Base-by-base conservation (phyloP, 768 basidiomycete genomes). In the Calocybe gangraenosa region DNA sequence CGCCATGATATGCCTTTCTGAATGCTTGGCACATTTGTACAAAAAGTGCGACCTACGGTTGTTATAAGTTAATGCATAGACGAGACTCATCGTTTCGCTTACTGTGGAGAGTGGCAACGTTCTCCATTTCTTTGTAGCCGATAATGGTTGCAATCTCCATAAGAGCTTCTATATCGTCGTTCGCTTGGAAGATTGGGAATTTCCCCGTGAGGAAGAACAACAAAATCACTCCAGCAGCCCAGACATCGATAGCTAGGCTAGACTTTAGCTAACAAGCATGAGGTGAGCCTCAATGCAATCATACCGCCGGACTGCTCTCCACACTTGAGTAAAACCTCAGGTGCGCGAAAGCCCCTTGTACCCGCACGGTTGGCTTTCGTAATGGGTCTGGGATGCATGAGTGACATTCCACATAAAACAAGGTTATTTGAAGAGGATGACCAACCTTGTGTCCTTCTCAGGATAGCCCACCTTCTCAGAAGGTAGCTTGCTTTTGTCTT, bases 351-450 rank as follows among this genome's bases (percentile, higher is more conserved):
- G 0, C 96, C 96, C 56, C 96, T 70, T 10, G 96, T 99, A 3
- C 96, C 96, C 1, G 96, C 96, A 38, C 96, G 81, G 59, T 97
- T 98, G 2, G 96, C 93, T 63, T 94, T 94, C 42, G 90, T 87
- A 31, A 74, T 70, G 1, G 90, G 88, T 53, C 89, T 88, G 44
- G 11, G 19, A 13, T 37, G 22, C 10, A 42, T 23, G 28, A 33
- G 42, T 42, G 48, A 43, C 19, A 37, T 37, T 14, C 15, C 35
- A 32, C 18, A n/a, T 50, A 11, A 47, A 39, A 40, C 22, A 33
- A 11, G 7, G 25, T 25, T 6, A 7, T 19, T 32, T 21, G 31
- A 38, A 31, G 13, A 28, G 19, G 28, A 20, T 11, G 19, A 47
- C 63, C 35, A 59, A 87, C 86, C 91, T 71, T 13, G 74, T 70